Conservation (phyloP, 202 grass and related monocot species). For the Panicum virgatum region DNA sequence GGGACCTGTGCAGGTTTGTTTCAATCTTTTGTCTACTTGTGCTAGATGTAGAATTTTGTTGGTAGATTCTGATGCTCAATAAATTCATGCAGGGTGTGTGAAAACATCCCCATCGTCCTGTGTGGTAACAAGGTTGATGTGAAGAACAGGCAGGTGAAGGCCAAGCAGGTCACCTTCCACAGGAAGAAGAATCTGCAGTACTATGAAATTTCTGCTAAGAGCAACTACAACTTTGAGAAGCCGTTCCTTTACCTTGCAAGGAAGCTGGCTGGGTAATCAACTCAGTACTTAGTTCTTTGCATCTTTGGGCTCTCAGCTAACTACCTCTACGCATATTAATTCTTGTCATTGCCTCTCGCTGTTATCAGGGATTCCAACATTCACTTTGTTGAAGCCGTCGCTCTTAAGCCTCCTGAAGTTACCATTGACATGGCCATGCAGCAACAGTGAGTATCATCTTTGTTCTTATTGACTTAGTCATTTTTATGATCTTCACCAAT, state of each 20-base stretch:
- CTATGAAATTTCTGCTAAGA: constrained; percentile 92
- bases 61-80: not conserved
- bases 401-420: constrained; percentile 82
- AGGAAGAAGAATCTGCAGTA: constrained; percentile 93
- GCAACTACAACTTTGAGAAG: constrained; percentile 94
- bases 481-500: not conserved
- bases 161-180: constrained; percentile 85
- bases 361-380: constrained; percentile 52
- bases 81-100: constrained; percentile 61
- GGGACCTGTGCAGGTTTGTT: constrained; percentile 77
- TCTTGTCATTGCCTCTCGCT: not conserved
- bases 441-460: constrained; percentile 63
- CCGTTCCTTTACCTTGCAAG: constrained; percentile 84
- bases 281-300: not conserved
- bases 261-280: constrained; percentile 68
- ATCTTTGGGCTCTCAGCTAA: not conserved
- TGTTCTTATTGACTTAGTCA: not conserved
- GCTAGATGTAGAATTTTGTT: not conserved
- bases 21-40: not conserved
- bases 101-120: constrained; percentile 85
- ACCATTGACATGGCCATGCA: constrained; percentile 77
- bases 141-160: constrained; percentile 88
- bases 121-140: constrained; percentile 95
- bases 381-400: constrained; percentile 79
- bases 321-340: not conserved